Base-by-base conservation (phyloP, 306 rosid species). In the Begonia masoniana region DNA sequence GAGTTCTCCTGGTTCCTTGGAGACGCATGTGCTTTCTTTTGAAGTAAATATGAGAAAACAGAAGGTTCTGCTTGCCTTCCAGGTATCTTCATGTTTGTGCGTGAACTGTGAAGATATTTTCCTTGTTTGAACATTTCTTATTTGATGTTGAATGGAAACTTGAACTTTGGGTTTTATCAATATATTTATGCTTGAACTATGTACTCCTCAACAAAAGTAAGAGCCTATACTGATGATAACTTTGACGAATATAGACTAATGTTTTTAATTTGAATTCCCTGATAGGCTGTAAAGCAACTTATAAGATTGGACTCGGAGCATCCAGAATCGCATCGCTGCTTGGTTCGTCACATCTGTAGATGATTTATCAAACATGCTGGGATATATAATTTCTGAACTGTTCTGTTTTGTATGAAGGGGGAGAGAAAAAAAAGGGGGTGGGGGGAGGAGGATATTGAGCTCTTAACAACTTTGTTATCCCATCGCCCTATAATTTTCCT, bases 251-350 rank as follows among this genome's bases (percentile, higher is more conserved):
- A 7, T 7, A 31, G 39, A 31, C 39, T 31, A 31, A 31, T 31
- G 39, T 4, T 31, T 31, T 31, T 31, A 31, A 4, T 31, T 31
- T 31, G 39, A 31, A 31, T 31, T 31, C 9, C 39, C 9, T 31
- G 39, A 49, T 57, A 92, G 96, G 99, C 96, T 74, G 76, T 83
- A 41, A 86, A 83, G 78, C 96, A 86, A 75, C 81, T 92, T 56
- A 69, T 92, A 57, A 77, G 96, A 69, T 71, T 92, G 92, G 75
- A 86, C 53, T 73, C 83, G 4, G 95, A 92, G 56, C 94, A 92
- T 74, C 99, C 96, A 63, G 96, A 92, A 67, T 79, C 96, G n/a
- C 94, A 86, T 64, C 70, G 96, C 58, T 83, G 93, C 67, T 72
- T 92, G 93, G 99, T 92, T 79, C 60, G 82, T 53, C 49, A 6